These are phyloP conservation scores for Leccinum boreale DNA, from an alignment of 768 basidiomycete genomes.

Conservation along the genomic window DNA sequence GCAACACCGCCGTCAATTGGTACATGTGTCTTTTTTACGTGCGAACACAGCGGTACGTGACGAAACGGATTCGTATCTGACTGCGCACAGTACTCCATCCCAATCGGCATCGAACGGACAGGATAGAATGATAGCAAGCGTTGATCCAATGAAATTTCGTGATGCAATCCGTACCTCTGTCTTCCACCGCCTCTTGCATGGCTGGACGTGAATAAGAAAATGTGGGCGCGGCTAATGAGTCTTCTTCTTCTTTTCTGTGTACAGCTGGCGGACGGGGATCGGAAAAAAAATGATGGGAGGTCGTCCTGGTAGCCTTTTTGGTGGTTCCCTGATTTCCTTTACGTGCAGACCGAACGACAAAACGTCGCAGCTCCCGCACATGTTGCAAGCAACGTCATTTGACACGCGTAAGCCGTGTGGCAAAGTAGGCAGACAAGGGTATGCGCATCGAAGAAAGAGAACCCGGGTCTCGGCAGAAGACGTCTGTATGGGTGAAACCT, in stretches of 20 bases:
- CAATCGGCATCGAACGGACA: constrained; percentile 15
- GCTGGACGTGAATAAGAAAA: constrained; percentile 8
- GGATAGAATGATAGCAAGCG: constrained; percentile 4
- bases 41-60: background rate
- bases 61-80: constrained; percentile 2
- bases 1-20: background rate
- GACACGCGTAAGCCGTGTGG: constrained; percentile 22
- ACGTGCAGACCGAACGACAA: constrained; percentile 17
- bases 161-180: constrained; percentile 1
- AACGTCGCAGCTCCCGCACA: constrained; percentile 5
- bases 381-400: constrained; percentile 18
- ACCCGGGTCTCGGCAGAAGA: constrained; percentile 1
- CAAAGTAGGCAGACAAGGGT: constrained; percentile 4
- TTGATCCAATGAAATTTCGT: constrained; percentile 10
- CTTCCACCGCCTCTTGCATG: background rate
- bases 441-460: constrained; percentile 1
- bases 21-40: constrained; percentile 9
- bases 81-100: background rate
- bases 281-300: constrained; percentile 6
- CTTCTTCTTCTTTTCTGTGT: constrained; percentile 6
- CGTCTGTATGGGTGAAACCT: background rate
- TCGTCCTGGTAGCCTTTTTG: constrained; percentile 4
- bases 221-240: background rate
- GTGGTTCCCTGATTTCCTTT: constrained; percentile 12
- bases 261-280: constrained; percentile 8